A percentile compares a stretch with the other conserved stretches of the same genome.
These are phyloP conservation scores for Carallia brachiata DNA, from an alignment of 345 rosid species.

Conservation along the genomic window DNA sequence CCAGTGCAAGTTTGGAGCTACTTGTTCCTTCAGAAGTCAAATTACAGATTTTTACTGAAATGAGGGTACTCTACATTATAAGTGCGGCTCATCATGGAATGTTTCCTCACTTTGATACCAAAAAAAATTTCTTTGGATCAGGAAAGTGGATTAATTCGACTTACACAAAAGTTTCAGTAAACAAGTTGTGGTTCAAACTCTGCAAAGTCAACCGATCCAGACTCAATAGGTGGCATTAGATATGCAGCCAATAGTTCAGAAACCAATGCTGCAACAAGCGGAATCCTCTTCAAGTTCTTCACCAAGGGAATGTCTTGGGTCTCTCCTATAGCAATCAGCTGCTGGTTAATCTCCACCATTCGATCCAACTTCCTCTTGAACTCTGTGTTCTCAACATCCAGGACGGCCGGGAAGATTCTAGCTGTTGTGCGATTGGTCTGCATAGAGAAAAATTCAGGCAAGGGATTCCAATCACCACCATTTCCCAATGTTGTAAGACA, in stretches of 20 bases:
- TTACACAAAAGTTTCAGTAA: slow-evolving; percentile 40
- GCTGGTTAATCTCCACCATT: slow-evolving; percentile 78
- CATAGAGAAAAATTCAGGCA: not conserved
- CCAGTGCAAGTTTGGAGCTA: not conserved
- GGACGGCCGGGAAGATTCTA: slow-evolving; percentile 93
- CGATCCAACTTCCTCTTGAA: slow-evolving; percentile 91
- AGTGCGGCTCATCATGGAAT: not conserved
- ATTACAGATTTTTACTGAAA: not conserved
- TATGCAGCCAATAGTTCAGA: slow-evolving; percentile 88
- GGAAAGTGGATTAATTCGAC: slow-evolving; percentile 7
- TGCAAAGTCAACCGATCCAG: slow-evolving; percentile 95
- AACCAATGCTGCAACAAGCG: slow-evolving; percentile 63
- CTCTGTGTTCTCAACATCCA: slow-evolving; percentile 95
- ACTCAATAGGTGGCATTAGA: slow-evolving; percentile 92
- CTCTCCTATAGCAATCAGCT: slow-evolving; percentile 64
- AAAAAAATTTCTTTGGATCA: not conserved
- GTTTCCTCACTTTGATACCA: slow-evolving; percentile 4
- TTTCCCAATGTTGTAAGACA: not conserved
- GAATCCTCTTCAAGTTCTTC: slow-evolving; percentile 89
- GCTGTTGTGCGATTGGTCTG: slow-evolving; percentile 97
- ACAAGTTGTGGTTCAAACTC: slow-evolving; percentile 85
- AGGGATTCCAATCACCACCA: not conserved
- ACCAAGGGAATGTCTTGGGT: slow-evolving; percentile 55
- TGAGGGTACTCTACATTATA: not conserved
- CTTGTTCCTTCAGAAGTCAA: not conserved